These are phyloP conservation scores for Chrysosporium keratinophilum DNA, from an alignment of 2,329 filamentous ascomycete species.

Conservation along the genomic window DNA sequence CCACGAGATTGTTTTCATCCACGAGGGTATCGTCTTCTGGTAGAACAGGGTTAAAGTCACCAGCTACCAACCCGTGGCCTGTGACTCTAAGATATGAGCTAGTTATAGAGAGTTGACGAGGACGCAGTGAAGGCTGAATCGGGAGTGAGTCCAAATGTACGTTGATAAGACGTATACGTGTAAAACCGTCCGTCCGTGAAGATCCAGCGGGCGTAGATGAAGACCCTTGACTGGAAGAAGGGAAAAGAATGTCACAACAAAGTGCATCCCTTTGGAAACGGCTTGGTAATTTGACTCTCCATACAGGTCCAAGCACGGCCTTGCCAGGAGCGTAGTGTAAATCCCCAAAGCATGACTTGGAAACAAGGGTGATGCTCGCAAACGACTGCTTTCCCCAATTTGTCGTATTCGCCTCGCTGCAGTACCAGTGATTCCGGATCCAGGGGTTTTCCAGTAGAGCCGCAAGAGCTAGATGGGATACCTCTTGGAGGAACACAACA, in stretches of 20 bases:
- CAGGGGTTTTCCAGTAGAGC: slow-evolving; percentile 21
- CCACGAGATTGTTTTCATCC: slow-evolving; percentile 25
- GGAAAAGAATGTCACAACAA: slow-evolving; percentile 28
- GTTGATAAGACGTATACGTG: slow-evolving; percentile 28
- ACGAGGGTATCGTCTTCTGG: slow-evolving; percentile 28
- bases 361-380: slow-evolving; percentile 22
- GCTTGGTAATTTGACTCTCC: slow-evolving; percentile 25
- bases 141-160: slow-evolving; percentile 34
- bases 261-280: slow-evolving; percentile 28
- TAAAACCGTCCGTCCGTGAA: neutral
- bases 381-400: slow-evolving; percentile 21
- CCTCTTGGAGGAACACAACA: slow-evolving; percentile 32
- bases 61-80: slow-evolving; percentile 29
- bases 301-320: slow-evolving; percentile 24
- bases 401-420: slow-evolving; percentile 23
- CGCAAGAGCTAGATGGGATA: slow-evolving; percentile 20
- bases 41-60: slow-evolving; percentile 35
- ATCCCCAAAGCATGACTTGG: slow-evolving; percentile 4
- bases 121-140: slow-evolving; percentile 23
- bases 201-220: neutral
- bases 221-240: neutral
- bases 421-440: slow-evolving; percentile 25
- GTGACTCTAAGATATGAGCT: slow-evolving; percentile 21
- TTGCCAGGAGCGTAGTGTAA: neutral
- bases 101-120: slow-evolving; percentile 24